Conservation (phyloP, 805 yeast species). For the Wickerhamomyces canadensis region DNA sequence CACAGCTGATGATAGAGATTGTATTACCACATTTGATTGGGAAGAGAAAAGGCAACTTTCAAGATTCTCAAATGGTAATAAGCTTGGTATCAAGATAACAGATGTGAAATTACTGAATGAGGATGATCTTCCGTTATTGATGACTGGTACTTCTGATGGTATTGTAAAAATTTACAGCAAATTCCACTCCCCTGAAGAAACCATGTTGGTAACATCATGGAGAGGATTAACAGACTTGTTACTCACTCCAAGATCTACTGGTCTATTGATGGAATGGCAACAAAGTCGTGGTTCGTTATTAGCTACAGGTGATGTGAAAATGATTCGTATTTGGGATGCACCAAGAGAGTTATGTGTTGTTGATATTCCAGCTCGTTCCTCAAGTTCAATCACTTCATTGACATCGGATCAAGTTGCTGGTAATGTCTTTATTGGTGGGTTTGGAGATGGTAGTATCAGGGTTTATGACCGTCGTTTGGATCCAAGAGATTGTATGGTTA, state of each 20-base stretch:
- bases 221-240: slow-evolving; percentile 84
- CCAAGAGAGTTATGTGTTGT: slow-evolving; percentile 82
- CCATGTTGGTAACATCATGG: slow-evolving; percentile 81
- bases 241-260: slow-evolving; percentile 74
- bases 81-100: slow-evolving; percentile 82
- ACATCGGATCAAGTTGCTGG: slow-evolving; percentile 97
- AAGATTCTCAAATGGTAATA: slow-evolving; percentile 77
- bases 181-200: slow-evolving; percentile 50
- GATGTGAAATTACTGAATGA: slow-evolving; percentile 85
- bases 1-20: slow-evolving; percentile 79
- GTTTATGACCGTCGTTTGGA: slow-evolving; percentile 88
- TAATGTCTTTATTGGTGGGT: slow-evolving; percentile 83
- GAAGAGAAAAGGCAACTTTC: slow-evolving; percentile 47
- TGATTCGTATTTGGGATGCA: slow-evolving; percentile 94
- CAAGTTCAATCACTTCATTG: slow-evolving; percentile 80
- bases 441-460: slow-evolving; percentile 82
- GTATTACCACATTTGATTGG: slow-evolving; percentile 89
- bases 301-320: slow-evolving; percentile 92
- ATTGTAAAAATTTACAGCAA: slow-evolving; percentile 81
- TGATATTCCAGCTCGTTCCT: slow-evolving; percentile 88
- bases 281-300: slow-evolving; percentile 87
- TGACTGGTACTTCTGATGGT: slow-evolving; percentile 93
- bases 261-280: slow-evolving; percentile 92
- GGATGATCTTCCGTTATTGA: slow-evolving; percentile 79
- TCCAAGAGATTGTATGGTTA: slow-evolving; percentile 79